Base-by-base conservation (phyloP, 176 grass and related monocot species). In the Carex scoparia region DNA sequence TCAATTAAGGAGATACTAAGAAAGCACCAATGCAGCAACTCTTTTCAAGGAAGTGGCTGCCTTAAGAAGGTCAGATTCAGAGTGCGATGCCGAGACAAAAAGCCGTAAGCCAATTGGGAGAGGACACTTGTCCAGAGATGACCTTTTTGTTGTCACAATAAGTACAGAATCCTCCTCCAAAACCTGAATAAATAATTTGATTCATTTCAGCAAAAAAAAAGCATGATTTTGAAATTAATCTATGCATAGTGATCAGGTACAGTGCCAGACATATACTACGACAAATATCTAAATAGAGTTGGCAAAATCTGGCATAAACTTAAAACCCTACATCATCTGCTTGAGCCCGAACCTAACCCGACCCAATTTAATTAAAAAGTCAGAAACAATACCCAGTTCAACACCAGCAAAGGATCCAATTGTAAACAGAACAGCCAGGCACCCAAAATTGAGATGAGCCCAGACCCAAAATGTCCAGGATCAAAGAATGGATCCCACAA, bases 141-240 rank as follows among this genome's bases (percentile, higher is more conserved):
- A 94, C 63, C 87, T 91, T 87, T 98, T 95, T 4, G 91, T 93
- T 27, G 85, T 75, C 69, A 93, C 91, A 13, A 98, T 81, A 80
- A 95, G 91, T 80, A 98, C 92, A 7, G 91, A 94, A 90, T 98
- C 95, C 83, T 98, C 93, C 76, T 92, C 89, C 86, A 94, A 84
- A 53, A 88, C 65, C 95, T 98, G 76, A 84, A 79, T 44, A 49
- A 56, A 81, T 40, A 60, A 61, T 51, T 82, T 56, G 35, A 42
- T 37, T 13, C 10, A 46, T 81, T 15, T 71, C 33, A 58, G 68
- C 10, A 1, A 68, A 78, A 79, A 73, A 86, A 48, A 65, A 77
- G 18, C 55, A 65, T 69, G 37, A 33, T 51, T 89, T 57, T 60
- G 2, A 38, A 85, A 89, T 12, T 46, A 18, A 37, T 53, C 42